Conservation (phyloP, 345 rosid species). For the Kernera saxatilis region DNA sequence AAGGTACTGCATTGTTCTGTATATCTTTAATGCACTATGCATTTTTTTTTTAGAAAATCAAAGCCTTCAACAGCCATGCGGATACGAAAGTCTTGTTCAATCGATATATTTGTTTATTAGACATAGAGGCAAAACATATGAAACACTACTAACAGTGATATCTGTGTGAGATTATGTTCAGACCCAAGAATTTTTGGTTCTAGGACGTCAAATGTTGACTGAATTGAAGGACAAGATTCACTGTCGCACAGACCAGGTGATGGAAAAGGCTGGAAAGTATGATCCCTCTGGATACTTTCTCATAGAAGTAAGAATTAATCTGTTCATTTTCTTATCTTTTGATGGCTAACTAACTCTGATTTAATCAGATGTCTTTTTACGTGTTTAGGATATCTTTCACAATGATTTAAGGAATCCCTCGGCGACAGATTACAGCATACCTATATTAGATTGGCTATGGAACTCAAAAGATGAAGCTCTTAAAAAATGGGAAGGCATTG, state of each 20-base stretch:
- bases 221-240: conserved; percentile 74
- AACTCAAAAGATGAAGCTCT: conserved; percentile 65
- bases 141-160: not conserved
- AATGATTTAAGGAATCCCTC: conserved; percentile 71
- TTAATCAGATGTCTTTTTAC: conserved; percentile 2
- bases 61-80: not conserved
- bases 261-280: conserved; percentile 59
- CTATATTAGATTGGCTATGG: conserved; percentile 72
- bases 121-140: not conserved
- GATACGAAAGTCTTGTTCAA: not conserved
- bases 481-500: conserved; percentile 62
- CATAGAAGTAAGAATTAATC: conserved; percentile 52
- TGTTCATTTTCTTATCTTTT: not conserved
- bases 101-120: not conserved
- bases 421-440: conserved; percentile 61
- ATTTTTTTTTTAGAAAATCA: not conserved
- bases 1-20: conserved; percentile 46
- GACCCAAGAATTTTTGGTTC: conserved; percentile 83
- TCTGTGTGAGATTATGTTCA: conserved; percentile 21
- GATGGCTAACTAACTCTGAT: not conserved
- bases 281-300: conserved; percentile 92
- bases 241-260: conserved; percentile 66
- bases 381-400: conserved; percentile 56
- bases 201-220: conserved; percentile 64
- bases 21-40: not conserved